A percentile compares a stretch with the other conserved stretches of the same genome.
Conservation (phyloP, 2,329 filamentous ascomycete species). For the Neonectria faginata region DNA sequence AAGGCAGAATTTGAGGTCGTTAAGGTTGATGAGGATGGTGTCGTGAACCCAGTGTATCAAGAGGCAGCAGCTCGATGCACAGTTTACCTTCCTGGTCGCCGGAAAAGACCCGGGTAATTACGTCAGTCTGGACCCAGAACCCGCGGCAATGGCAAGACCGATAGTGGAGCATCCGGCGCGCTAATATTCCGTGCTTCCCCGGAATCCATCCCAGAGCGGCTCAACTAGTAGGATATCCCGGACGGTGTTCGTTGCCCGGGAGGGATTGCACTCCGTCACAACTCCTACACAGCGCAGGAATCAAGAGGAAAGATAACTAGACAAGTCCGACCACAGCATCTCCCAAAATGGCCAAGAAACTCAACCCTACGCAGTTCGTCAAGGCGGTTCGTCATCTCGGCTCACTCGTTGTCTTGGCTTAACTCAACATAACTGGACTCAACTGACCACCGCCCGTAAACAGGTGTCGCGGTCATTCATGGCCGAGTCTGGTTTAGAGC, state of each 20-base stretch:
- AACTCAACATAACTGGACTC: background rate
- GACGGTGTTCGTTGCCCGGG: background rate
- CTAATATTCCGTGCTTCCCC: slow-evolving; percentile 28
- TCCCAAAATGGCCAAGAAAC: slow-evolving; percentile 49
- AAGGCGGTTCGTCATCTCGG: slow-evolving; percentile 47
- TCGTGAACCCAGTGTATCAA: slow-evolving; percentile 8
- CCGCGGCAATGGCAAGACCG: slow-evolving; percentile 13
- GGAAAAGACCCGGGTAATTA: slow-evolving; percentile 29
- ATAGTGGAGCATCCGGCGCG: slow-evolving; percentile 17
- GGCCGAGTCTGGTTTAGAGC: slow-evolving; percentile 87
- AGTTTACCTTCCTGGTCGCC: background rate
- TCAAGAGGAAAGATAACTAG: background rate
- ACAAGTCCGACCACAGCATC: background rate
- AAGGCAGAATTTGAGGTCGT: background rate
- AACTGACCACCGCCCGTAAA: background rate
- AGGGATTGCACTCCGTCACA: background rate
- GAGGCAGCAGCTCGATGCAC: slow-evolving; percentile 12
- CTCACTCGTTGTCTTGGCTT: accelerated
- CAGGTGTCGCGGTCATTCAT: slow-evolving; percentile 90
- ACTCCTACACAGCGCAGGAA: background rate
- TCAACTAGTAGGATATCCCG: background rate
- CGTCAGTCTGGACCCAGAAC: slow-evolving; percentile 21
- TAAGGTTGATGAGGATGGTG: background rate
- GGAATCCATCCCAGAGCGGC: slow-evolving; percentile 11
- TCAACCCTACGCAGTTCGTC: slow-evolving; percentile 51